Percentiles rank a stretch among this genome's conserved stretches.
phyloP scores from a whole-genome alignment of 2,329 filamentous ascomycete genomes.

The Akanthomyces lecanii region DNA sequence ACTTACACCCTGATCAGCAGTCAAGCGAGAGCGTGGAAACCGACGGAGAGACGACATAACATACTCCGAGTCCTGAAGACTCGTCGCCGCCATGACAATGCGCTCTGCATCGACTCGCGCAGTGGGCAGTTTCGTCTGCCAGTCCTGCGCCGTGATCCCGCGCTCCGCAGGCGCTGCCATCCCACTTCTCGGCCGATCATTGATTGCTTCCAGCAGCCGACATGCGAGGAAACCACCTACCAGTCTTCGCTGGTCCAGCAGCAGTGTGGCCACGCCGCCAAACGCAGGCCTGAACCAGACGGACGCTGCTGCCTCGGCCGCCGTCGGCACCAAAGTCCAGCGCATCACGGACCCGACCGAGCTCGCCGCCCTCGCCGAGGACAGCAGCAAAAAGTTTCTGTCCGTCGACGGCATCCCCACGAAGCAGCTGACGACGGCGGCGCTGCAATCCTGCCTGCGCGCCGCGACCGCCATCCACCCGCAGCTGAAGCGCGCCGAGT shows the following conservation, averaged over 20 bases:
- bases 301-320: neutral
- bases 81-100: slow-evolving; percentile 28
- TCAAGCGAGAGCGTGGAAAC: neutral
- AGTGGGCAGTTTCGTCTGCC: slow-evolving; percentile 39
- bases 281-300: neutral
- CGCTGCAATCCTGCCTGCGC: slow-evolving; percentile 42
- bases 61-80: too few species aligned
- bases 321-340: slow-evolving; percentile 12
- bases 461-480: slow-evolving; percentile 43
- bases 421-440: slow-evolving; percentile 39
- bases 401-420: slow-evolving; percentile 42
- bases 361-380: slow-evolving; percentile 39
- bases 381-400: slow-evolving; percentile 40
- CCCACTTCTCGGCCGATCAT: slow-evolving; percentile 25
- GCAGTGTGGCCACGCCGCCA: slow-evolving; percentile 19
- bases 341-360: slow-evolving; percentile 36
- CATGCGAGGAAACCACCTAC: neutral
- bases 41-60: neutral
- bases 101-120: slow-evolving; percentile 32
- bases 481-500: slow-evolving; percentile 36
- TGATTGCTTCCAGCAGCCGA: slow-evolving; percentile 15
- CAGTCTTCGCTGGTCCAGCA: slow-evolving; percentile 27
- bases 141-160: slow-evolving; percentile 38
- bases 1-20: neutral
- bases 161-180: slow-evolving; percentile 19